A percentile compares a stretch with the other conserved stretches of the same genome.
phyloP scores from a whole-genome alignment of 495 filamentous ascomycete species.

The Xylaria nigripes region DNA sequence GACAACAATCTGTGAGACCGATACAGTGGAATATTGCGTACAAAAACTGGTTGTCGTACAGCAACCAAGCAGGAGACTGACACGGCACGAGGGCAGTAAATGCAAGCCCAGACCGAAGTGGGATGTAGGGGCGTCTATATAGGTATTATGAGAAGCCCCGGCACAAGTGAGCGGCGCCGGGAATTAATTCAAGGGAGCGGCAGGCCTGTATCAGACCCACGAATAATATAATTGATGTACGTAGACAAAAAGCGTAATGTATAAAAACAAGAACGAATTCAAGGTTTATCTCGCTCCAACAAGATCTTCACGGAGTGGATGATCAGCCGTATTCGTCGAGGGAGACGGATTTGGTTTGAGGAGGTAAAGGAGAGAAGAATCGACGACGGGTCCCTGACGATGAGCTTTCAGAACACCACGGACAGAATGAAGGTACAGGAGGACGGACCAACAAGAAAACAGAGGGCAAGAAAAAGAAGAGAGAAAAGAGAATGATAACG shows the following conservation, averaged over 20 bases:
- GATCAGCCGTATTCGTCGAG: background rate
- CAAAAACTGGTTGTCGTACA: background rate
- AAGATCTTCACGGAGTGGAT: background rate
- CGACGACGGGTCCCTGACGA: background rate
- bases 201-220: background rate
- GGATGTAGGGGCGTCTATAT: background rate
- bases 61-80: background rate
- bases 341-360: constrained; percentile 1
- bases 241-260: background rate
- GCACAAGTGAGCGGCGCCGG: background rate
- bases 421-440: too few relatives aligned
- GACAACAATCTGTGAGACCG: background rate
- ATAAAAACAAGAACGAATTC: background rate
- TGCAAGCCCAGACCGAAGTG: background rate
- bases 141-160: constrained; percentile 3
- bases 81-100: background rate
- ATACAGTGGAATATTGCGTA: constrained; percentile 2
- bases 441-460: too few relatives aligned
- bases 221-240: background rate
- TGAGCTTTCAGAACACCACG: too few relatives aligned
- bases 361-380: background rate
- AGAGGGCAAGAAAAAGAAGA: too few relatives aligned
- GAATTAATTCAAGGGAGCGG: background rate
- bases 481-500: too few relatives aligned
- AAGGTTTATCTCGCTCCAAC: too few relatives aligned